Conservation (phyloP, 768 basidiomycete species). For the Sutorius australiensis region DNA sequence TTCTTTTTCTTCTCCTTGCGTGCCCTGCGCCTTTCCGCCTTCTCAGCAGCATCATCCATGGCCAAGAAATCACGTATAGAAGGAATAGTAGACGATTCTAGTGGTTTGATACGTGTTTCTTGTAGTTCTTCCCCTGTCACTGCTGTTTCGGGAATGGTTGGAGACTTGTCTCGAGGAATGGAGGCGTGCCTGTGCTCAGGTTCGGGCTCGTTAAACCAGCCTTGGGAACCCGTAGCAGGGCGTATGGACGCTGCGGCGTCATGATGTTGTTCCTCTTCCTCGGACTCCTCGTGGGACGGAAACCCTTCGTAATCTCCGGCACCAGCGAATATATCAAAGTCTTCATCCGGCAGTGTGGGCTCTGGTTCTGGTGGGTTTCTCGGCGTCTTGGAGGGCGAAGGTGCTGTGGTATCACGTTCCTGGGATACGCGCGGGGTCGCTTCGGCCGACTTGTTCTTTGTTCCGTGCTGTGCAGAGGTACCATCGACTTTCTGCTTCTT, state of each 20-base stretch:
- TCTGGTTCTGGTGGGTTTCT: slow-evolving; percentile 15
- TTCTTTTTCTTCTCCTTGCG: slow-evolving; percentile 73
- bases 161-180: slow-evolving; percentile 11
- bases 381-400: slow-evolving; percentile 3
- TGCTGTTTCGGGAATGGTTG: slow-evolving; percentile 7
- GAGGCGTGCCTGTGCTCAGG: slow-evolving; percentile 18
- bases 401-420: background rate
- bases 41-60: slow-evolving; percentile 65
- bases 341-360: slow-evolving; percentile 39
- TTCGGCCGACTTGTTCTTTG: background rate
- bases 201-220: slow-evolving; percentile 48
- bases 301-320: slow-evolving; percentile 81
- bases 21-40: slow-evolving; percentile 63
- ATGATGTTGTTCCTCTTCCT: slow-evolving; percentile 26
- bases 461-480: slow-evolving; percentile 16
- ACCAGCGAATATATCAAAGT: slow-evolving; percentile 85
- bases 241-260: slow-evolving; percentile 6
- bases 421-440: background rate
- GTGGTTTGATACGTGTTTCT: slow-evolving; percentile 61
- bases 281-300: slow-evolving; percentile 52
- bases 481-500: slow-evolving; percentile 54
- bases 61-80: slow-evolving; percentile 82
- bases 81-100: slow-evolving; percentile 76
- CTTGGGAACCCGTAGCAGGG: slow-evolving; percentile 13
- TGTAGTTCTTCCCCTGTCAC: slow-evolving; percentile 32